phyloP scores from a whole-genome alignment of 345 rosid genomes.

The Trapa bicornis region DNA sequence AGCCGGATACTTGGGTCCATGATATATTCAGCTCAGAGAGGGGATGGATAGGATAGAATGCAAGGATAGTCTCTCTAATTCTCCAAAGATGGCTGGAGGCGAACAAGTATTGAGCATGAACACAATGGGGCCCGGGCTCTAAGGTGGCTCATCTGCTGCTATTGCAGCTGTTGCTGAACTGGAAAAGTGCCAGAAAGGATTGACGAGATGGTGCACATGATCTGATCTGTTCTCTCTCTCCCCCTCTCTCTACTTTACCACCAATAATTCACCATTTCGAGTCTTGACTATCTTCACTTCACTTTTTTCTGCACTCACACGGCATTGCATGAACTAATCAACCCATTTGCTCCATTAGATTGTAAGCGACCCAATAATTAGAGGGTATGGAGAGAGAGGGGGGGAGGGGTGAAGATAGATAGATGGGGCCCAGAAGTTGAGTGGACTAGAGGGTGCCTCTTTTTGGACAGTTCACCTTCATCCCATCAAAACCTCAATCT shows the following conservation, averaged over 20 bases:
- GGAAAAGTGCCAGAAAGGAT: conserved; percentile 1
- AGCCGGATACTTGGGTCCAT: conserved; percentile 53
- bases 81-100: not conserved
- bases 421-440: not conserved
- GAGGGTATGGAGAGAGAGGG: not conserved
- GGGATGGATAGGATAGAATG: not conserved
- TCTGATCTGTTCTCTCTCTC: not conserved
- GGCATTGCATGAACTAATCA: not conserved
- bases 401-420: not conserved
- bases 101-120: not conserved
- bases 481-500: not conserved
- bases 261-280: not conserved
- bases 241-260: not conserved
- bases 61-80: not conserved
- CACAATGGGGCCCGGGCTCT: not conserved
- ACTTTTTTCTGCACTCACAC: not conserved
- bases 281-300: not conserved
- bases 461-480: not conserved
- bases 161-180: conserved; percentile 2
- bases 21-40: not conserved
- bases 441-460: not conserved
- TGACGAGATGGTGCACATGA: not conserved
- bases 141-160: not conserved
- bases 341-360: not conserved
- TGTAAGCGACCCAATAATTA: not conserved